phyloP scores from a whole-genome alignment of 768 basidiomycete genomes.

The Mycena pura region DNA sequence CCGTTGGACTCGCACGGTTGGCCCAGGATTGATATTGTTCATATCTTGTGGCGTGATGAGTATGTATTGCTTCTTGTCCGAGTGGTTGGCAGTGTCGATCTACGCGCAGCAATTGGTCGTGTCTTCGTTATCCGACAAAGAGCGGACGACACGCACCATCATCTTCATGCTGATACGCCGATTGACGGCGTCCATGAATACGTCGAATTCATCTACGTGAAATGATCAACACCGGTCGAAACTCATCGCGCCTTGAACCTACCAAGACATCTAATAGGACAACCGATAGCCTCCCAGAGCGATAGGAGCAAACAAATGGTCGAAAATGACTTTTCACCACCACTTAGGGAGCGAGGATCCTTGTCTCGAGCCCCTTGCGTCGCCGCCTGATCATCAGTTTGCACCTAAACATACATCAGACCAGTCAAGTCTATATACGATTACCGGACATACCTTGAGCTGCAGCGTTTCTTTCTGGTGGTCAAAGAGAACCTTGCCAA shows the following conservation, averaged over 20 bases:
- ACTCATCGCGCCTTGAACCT: slow-evolving; percentile 26
- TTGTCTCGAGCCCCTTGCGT: slow-evolving; percentile 74
- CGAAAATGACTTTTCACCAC: slow-evolving; percentile 96
- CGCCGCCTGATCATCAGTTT: slow-evolving; percentile 79
- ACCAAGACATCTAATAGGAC: slow-evolving; percentile 93
- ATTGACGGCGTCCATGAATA: slow-evolving; percentile 96
- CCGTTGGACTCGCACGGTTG: slow-evolving; percentile 73
- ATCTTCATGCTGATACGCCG: slow-evolving; percentile 93
- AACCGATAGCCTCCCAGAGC: slow-evolving; percentile 94
- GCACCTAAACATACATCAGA: slow-evolving; percentile 54
- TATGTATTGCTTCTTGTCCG: slow-evolving; percentile 90
- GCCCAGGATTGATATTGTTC: slow-evolving; percentile 72
- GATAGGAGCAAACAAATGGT: slow-evolving; percentile 94
- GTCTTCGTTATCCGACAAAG: slow-evolving; percentile 12
- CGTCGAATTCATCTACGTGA: slow-evolving; percentile 89
- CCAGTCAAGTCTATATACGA: slow-evolving; percentile 6
- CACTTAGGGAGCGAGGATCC: slow-evolving; percentile 85
- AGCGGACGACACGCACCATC: slow-evolving; percentile 65
- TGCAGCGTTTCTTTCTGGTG: slow-evolving; percentile 69
- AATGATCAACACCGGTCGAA: slow-evolving; percentile 2
- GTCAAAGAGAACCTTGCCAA: slow-evolving; percentile 88
- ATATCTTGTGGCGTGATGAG: slow-evolving; percentile 97
- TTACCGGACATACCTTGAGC: slow-evolving; percentile 55
- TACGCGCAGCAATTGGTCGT: slow-evolving; percentile 32
- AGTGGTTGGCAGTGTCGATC: slow-evolving; percentile 90